phyloP scores from a whole-genome alignment of 164 flowering plant genomes.

The Tinospora cordifolia region DNA sequence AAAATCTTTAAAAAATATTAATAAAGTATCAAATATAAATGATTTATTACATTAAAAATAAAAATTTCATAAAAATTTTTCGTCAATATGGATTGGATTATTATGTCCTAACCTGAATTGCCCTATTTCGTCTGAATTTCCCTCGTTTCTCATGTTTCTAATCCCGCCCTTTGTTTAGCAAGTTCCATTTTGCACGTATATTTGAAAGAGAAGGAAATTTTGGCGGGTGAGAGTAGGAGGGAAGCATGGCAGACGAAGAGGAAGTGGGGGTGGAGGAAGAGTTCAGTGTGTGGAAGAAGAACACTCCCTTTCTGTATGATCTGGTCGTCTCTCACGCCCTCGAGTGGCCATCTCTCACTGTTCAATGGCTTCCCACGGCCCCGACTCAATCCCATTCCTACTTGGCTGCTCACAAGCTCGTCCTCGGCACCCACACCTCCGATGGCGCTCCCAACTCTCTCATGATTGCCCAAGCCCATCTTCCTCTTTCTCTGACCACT shows the following conservation, averaged over 20 bases:
- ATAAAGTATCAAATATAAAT: too few relatives aligned
- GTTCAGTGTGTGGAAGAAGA: slow-evolving; percentile 82
- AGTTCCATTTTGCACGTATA: too few relatives aligned
- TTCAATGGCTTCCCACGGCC: slow-evolving; percentile 65
- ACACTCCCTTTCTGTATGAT: slow-evolving; percentile 82
- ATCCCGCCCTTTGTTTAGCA: too few relatives aligned
- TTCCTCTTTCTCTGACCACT: slow-evolving; percentile 29
- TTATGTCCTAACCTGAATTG: too few relatives aligned
- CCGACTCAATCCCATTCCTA: slow-evolving; percentile 21
- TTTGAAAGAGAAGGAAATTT: neutral
- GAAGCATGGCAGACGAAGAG: slow-evolving; percentile 14
- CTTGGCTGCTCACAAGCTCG: slow-evolving; percentile 47
- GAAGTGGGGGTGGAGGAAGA: slow-evolving; percentile 55
- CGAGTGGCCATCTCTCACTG: slow-evolving; percentile 95
- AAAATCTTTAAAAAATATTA: too few relatives aligned
- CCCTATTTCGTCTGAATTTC: too few relatives aligned
- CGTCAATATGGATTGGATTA: too few relatives aligned
- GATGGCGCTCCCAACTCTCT: slow-evolving; percentile 66
- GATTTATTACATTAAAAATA: too few relatives aligned
- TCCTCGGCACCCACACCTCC: slow-evolving; percentile 88
- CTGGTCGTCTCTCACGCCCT: slow-evolving; percentile 73
- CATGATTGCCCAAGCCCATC: slow-evolving; percentile 65
- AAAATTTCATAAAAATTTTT: too few relatives aligned
- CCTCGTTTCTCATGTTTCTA: too few relatives aligned
- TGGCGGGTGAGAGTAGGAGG: slow-evolving; percentile 12